A percentile compares a stretch with the other conserved stretches of the same genome.
These are phyloP conservation scores for Phytopythium delawarense DNA, from an alignment of 352 stramenopile genomes.

Conservation along the genomic window DNA sequence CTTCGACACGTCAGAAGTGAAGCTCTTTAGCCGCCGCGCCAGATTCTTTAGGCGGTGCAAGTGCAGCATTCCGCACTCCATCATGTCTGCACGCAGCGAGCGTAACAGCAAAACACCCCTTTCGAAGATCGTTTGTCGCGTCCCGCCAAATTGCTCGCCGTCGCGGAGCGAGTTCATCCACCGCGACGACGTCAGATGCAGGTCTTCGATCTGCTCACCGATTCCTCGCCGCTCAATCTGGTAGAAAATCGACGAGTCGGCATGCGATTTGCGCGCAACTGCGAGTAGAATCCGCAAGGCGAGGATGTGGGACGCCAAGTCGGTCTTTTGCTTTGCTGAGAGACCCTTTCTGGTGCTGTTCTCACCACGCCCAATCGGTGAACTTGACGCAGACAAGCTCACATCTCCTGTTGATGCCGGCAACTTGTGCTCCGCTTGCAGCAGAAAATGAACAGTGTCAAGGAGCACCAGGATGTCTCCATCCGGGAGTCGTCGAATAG, in stretches of 20 bases:
- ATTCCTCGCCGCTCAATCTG: slow-evolving; percentile 83
- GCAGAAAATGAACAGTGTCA: slow-evolving; percentile 61
- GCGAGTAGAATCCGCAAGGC: slow-evolving; percentile 70
- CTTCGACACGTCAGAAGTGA: slow-evolving; percentile 20
- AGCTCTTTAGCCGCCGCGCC: slow-evolving; percentile 45
- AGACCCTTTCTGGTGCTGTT: neutral
- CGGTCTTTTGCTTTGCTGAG: slow-evolving; percentile 23
- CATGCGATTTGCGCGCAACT: slow-evolving; percentile 55
- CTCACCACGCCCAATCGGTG: neutral
- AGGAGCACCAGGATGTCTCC: slow-evolving; percentile 57
- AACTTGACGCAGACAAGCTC: neutral
- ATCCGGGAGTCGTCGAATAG: slow-evolving; percentile 47
- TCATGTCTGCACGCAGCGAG: slow-evolving; percentile 56
- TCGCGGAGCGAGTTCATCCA: slow-evolving; percentile 23
- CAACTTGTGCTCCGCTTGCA: slow-evolving; percentile 37
- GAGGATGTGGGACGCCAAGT: slow-evolving; percentile 63
- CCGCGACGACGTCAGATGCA: slow-evolving; percentile 38
- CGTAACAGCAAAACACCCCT: slow-evolving; percentile 47
- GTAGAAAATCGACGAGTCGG: slow-evolving; percentile 59
- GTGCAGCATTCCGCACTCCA: slow-evolving; percentile 73
- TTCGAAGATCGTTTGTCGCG: slow-evolving; percentile 49
- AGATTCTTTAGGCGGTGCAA: slow-evolving; percentile 75
- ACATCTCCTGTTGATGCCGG: neutral
- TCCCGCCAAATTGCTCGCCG: slow-evolving; percentile 5
- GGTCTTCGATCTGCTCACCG: slow-evolving; percentile 60